Percentiles rank a stretch among this genome's conserved stretches.
phyloP scores from a whole-genome alignment of 352 stramenopile genomes.

The Phytophthora quininea region DNA sequence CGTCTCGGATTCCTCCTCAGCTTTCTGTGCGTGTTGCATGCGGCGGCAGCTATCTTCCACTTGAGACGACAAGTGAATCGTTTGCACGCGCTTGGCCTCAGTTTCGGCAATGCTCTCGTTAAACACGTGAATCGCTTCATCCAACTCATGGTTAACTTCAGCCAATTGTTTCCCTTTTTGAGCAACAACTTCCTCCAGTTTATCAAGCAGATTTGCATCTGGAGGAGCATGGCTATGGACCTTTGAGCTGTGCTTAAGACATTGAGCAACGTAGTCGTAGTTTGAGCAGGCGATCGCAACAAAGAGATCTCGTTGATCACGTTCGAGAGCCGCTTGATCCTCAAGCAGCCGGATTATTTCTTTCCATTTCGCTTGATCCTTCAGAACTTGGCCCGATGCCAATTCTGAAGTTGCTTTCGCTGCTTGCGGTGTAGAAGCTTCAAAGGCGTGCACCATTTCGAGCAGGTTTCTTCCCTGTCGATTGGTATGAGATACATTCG shows the following conservation, averaged over 20 bases:
- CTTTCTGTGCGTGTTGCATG: conserved; percentile 52
- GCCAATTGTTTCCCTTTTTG: too few species aligned
- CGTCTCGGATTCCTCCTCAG: conserved; percentile 52
- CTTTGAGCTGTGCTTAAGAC: conserved; percentile 50
- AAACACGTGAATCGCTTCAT: conserved; percentile 53
- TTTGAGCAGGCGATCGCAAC: conserved; percentile 72
- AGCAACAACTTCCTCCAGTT: conserved; percentile 27
- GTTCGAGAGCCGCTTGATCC: conserved; percentile 50
- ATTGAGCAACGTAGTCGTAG: conserved; percentile 57
- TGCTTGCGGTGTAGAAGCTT: neutral
- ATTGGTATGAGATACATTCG: conserved; percentile 67
- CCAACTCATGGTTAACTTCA: conserved; percentile 39
- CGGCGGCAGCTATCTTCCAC: conserved; percentile 64
- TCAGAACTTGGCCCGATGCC: neutral
- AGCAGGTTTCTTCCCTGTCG: conserved; percentile 60
- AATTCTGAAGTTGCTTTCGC: neutral
- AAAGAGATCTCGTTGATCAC: conserved; percentile 63
- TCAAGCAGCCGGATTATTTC: conserved; percentile 54
- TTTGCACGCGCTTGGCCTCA: conserved; percentile 60
- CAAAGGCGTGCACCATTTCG: conserved; percentile 37
- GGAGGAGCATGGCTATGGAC: conserved; percentile 1
- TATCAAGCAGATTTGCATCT: conserved; percentile 19
- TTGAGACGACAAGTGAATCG: conserved; percentile 49
- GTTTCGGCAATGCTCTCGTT: conserved; percentile 81
- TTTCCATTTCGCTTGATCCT: conserved; percentile 21